Percentiles rank a stretch among this genome's conserved stretches.
Conservation (phyloP, 176 grass and related monocot genomes). For the Cocos nucifera region DNA sequence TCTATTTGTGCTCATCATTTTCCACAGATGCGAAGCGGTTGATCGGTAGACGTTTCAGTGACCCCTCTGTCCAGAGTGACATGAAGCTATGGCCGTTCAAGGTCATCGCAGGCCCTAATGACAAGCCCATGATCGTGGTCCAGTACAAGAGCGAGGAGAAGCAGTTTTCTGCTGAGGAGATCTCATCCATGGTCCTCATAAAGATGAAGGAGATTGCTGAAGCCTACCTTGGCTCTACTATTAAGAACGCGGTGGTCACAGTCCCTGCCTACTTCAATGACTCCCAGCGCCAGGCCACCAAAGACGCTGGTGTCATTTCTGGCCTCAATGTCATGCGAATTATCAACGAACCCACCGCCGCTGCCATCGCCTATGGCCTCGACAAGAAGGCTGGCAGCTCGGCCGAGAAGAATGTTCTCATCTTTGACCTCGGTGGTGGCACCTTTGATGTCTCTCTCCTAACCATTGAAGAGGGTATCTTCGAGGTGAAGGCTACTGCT, state of each 20-base stretch:
- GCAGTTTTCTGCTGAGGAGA: slow-evolving; percentile 53
- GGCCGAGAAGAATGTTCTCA: slow-evolving; percentile 54
- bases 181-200: slow-evolving; percentile 44
- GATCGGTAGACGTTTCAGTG: slow-evolving; percentile 38
- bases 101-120: slow-evolving; percentile 40
- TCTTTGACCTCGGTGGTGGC: slow-evolving; percentile 54
- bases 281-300: slow-evolving; percentile 56
- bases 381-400: slow-evolving; percentile 43
- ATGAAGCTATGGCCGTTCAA: slow-evolving; percentile 52
- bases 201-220: slow-evolving; percentile 62
- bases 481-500: slow-evolving; percentile 51
- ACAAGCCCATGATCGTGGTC: slow-evolving; percentile 53
- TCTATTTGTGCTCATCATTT: too few species aligned
- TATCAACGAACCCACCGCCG: slow-evolving; percentile 39
- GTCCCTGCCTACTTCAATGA: slow-evolving; percentile 53
- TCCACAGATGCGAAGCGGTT: slow-evolving; percentile 50
- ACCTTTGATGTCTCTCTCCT: slow-evolving; percentile 57
- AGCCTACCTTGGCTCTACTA: slow-evolving; percentile 36
- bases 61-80: slow-evolving; percentile 44
- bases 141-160: slow-evolving; percentile 64
- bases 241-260: slow-evolving; percentile 45
- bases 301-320: slow-evolving; percentile 50
- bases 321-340: slow-evolving; percentile 53
- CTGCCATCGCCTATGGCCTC: slow-evolving; percentile 50
- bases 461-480: slow-evolving; percentile 50